A percentile compares a stretch with the other conserved stretches of the same genome.
Conservation (phyloP, 2,329 filamentous ascomycete genomes). For the Domatiomyces catenatus region DNA sequence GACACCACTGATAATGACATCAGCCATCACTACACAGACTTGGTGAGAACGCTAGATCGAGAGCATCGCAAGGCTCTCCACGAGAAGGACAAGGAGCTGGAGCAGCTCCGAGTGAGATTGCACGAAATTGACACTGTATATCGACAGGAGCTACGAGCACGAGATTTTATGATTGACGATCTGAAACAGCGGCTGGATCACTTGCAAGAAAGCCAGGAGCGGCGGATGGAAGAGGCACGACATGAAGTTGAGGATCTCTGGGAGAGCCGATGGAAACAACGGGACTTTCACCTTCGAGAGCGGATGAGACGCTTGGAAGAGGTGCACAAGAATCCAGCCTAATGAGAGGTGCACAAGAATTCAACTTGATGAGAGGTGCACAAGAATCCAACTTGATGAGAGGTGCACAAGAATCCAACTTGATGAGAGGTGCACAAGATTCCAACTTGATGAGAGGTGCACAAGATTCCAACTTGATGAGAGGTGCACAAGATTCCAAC, state of each 20-base stretch:
- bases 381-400: too few relatives aligned
- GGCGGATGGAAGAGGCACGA: slow-evolving; percentile 19
- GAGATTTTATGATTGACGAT: slow-evolving; percentile 20
- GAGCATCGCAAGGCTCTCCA: slow-evolving; percentile 19
- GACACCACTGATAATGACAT: slow-evolving; percentile 21
- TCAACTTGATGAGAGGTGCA: too few relatives aligned
- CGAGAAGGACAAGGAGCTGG: slow-evolving; percentile 19
- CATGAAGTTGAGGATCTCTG: slow-evolving; percentile 23
- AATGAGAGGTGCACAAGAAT: slow-evolving; percentile 3
- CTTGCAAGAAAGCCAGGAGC: slow-evolving; percentile 16
- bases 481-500: slow-evolving; percentile 3
- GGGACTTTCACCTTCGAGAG: slow-evolving; percentile 16
- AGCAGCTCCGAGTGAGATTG: slow-evolving; percentile 17
- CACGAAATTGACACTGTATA: slow-evolving; percentile 22
- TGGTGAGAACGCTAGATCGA: slow-evolving; percentile 21
- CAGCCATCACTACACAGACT: slow-evolving; percentile 18
- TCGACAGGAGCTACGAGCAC: slow-evolving; percentile 19
- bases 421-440: slow-evolving; percentile 4
- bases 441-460: too few relatives aligned
- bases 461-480: too few relatives aligned
- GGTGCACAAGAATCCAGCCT: background rate
- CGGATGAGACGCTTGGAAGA: slow-evolving; percentile 13
- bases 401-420: slow-evolving; percentile 2
- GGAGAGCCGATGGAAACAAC: slow-evolving; percentile 23
- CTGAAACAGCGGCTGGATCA: slow-evolving; percentile 15